Percentiles rank a stretch among this genome's conserved stretches.
These are phyloP conservation scores for Fagus sylvatica DNA, from an alignment of 306 rosid genomes.

Conservation along the genomic window DNA sequence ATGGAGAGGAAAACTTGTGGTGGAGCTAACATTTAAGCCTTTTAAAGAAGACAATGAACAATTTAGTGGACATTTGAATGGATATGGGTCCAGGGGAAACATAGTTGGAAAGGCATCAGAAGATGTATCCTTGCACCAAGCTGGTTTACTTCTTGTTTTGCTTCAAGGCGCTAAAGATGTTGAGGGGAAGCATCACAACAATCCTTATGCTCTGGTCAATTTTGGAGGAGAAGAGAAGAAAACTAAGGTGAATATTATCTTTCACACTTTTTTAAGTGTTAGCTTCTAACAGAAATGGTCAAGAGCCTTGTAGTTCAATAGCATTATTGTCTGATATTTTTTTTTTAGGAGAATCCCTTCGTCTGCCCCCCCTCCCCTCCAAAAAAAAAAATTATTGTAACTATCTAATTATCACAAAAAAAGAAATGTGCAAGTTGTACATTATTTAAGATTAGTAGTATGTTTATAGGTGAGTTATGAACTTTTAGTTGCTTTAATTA, in stretches of 20 bases:
- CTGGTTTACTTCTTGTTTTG: constrained; percentile 28
- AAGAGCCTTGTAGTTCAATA: too few relatives aligned
- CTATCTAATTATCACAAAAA: too few relatives aligned
- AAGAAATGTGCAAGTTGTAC: background rate
- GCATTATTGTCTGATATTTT: too few relatives aligned
- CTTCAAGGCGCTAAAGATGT: constrained; percentile 24
- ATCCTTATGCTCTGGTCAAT: constrained; percentile 25
- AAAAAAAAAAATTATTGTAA: too few relatives aligned
- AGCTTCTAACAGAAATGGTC: background rate
- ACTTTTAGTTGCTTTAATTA: background rate
- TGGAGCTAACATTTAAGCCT: constrained; percentile 34
- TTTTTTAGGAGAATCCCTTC: too few relatives aligned
- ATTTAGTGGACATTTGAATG: constrained; percentile 17
- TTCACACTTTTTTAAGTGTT: background rate
- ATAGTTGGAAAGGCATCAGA: background rate
- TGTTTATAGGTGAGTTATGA: background rate
- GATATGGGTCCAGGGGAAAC: background rate
- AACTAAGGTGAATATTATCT: constrained; percentile 24
- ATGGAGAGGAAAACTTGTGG: constrained; percentile 30
- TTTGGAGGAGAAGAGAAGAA: constrained; percentile 23
- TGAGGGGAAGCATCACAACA: constrained; percentile 31
- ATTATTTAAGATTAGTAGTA: too few relatives aligned
- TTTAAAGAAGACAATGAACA: constrained; percentile 15
- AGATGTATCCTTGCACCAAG: background rate
- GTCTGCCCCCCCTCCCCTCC: too few relatives aligned